Conservation (phyloP, 805 yeast species). For the Brettanomyces nanus region DNA sequence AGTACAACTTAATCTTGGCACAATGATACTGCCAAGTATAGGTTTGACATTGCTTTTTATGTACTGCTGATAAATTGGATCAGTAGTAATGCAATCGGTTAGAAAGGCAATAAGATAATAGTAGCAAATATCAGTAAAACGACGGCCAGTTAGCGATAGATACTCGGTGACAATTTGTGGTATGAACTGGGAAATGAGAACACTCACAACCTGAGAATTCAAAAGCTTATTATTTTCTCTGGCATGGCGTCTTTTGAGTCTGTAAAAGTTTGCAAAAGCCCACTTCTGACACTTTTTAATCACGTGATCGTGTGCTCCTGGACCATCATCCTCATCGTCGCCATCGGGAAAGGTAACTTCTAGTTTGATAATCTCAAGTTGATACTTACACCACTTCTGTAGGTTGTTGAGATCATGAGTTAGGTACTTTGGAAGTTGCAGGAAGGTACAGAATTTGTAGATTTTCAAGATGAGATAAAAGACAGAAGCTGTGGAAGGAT, state of each 20-base stretch:
- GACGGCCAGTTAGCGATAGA: slow-evolving; percentile 57
- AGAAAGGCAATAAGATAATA: slow-evolving; percentile 57
- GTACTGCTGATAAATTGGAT: slow-evolving; percentile 49
- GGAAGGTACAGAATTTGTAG: slow-evolving; percentile 5
- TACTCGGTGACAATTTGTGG: slow-evolving; percentile 62
- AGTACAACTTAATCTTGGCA: slow-evolving; percentile 66
- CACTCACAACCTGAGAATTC: slow-evolving; percentile 5
- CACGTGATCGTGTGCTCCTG: slow-evolving; percentile 1
- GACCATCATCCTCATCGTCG: slow-evolving; percentile 19
- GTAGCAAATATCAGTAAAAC: slow-evolving; percentile 58
- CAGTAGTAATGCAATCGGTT: slow-evolving; percentile 46
- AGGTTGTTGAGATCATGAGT: slow-evolving; percentile 38
- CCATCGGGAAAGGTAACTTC: slow-evolving; percentile 37
- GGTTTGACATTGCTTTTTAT: slow-evolving; percentile 59
- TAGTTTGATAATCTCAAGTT: slow-evolving; percentile 50
- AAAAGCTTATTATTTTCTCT: slow-evolving; percentile 6
- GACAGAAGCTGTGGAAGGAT: slow-evolving; percentile 1
- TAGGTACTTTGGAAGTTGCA: slow-evolving; percentile 4
- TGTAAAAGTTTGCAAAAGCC: slow-evolving; percentile 70
- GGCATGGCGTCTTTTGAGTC: slow-evolving; percentile 58
- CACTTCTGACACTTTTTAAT: slow-evolving; percentile 62
- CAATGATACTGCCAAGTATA: slow-evolving; percentile 62
- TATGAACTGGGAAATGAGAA: slow-evolving; percentile 46
- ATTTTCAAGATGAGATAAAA: slow-evolving; percentile 59
- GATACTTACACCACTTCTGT: slow-evolving; percentile 63